Conservation (phyloP, 2,329 filamentous ascomycete species). For the Lasiodiplodia sp. region DNA sequence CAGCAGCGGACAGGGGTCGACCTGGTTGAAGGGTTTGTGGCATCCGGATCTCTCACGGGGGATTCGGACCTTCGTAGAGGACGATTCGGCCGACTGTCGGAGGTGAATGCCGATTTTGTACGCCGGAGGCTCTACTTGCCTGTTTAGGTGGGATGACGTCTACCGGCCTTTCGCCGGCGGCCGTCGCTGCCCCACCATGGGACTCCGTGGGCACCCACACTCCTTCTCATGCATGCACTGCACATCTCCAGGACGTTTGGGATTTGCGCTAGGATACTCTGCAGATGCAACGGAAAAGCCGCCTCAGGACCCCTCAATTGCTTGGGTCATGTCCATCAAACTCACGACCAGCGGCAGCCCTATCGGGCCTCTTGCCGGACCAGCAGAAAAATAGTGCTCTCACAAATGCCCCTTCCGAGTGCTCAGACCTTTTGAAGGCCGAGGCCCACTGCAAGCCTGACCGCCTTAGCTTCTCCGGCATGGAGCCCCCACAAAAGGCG, state of each 20-base stretch:
- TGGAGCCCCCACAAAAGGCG: background rate
- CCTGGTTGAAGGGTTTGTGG: background rate
- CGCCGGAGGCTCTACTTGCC: background rate
- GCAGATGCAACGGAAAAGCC: background rate
- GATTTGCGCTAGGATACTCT: background rate
- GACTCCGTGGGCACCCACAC: background rate
- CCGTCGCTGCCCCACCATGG: background rate
- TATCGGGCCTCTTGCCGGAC: background rate
- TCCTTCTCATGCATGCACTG: background rate
- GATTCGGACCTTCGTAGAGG: background rate
- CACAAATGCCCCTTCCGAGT: background rate
- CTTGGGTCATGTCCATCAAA: background rate
- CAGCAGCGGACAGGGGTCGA: background rate
- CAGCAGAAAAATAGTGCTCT: background rate
- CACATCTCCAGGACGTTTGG: background rate
- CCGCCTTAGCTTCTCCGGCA: background rate
- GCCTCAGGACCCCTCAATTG: background rate
- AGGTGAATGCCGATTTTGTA: background rate
- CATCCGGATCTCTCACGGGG: background rate
- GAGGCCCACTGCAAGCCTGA: background rate
- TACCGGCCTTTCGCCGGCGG: background rate
- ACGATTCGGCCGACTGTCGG: background rate
- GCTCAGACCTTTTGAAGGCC: background rate
- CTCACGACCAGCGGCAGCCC: background rate
- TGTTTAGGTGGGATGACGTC: background rate